Conservation (phyloP, 2,329 filamentous ascomycete genomes). For the Colletotrichum gloeosporioides region DNA sequence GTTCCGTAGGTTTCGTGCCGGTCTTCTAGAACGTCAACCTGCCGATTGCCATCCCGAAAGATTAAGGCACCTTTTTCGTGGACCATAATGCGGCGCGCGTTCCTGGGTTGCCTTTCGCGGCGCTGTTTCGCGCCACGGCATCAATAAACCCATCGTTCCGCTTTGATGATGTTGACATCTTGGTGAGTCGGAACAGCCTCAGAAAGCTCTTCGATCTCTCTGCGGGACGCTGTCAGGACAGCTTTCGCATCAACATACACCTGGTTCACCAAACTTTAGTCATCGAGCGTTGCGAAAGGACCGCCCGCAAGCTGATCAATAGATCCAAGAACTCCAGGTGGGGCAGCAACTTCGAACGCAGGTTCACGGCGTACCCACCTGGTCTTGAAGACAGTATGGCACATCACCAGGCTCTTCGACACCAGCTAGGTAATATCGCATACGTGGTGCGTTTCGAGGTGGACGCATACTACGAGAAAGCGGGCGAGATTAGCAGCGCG, state of each 20-base stretch:
- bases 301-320: neutral
- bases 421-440: neutral
- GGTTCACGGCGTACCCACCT: neutral
- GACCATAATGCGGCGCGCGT: neutral
- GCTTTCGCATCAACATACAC: neutral
- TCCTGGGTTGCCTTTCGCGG: neutral
- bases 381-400: neutral
- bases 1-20: neutral
- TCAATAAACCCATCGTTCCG: neutral
- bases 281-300: neutral
- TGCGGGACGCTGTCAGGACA: neutral
- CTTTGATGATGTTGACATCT: neutral
- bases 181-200: neutral
- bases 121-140: neutral
- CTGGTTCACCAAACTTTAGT: neutral
- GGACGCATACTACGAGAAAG: neutral
- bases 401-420: neutral
- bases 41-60: neutral
- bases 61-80: neutral
- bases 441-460: neutral
- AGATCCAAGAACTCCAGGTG: neutral
- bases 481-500: neutral
- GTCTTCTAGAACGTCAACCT: neutral
- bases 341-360: neutral
- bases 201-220: neutral